A percentile compares a stretch with the other conserved stretches of the same genome.
Conservation (phyloP, 257 asterid species). For the Solanum microdontum region DNA sequence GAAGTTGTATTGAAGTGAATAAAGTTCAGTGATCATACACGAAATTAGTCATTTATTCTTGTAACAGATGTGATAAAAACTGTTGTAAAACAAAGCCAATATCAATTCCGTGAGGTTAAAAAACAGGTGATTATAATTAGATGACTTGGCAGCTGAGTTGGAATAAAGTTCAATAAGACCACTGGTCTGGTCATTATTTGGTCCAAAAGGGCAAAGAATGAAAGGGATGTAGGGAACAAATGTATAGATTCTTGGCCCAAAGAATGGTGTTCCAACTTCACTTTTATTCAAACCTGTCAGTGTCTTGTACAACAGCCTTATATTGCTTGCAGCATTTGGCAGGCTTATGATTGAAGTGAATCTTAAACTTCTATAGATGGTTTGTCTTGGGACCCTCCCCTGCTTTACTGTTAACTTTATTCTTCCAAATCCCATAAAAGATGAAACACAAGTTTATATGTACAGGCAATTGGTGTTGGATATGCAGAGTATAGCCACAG, state of each 20-base stretch:
- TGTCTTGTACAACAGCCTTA: conserved; percentile 76
- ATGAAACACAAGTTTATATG: conserved; percentile 14
- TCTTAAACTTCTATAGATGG: conserved; percentile 41
- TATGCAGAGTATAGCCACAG: conserved; percentile 7
- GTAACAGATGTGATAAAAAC: background rate
- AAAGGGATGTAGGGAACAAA: conserved; percentile 44
- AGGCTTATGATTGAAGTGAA: conserved; percentile 75
- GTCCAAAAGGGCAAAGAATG: conserved; percentile 48
- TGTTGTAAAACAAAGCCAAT: background rate
- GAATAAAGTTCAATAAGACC: background rate
- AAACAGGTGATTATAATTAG: background rate
- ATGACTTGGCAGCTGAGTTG: conserved; percentile 20
- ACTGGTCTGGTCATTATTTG: conserved; percentile 17
- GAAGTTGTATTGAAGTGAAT: background rate
- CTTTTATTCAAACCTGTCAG: conserved; percentile 84
- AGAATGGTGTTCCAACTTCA: conserved; percentile 37
- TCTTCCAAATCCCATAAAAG: conserved; percentile 32
- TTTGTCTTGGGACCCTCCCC: conserved; percentile 20
- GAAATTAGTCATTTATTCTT: background rate
- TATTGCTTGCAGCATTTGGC: conserved; percentile 29
- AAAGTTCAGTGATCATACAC: background rate
- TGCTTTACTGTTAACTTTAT: conserved; percentile 47
- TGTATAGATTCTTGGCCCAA: conserved; percentile 73
- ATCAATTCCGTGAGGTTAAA: background rate
- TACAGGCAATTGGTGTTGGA: conserved; percentile 5